Evolutionary conservation across 2,329 filamentous ascomycete species (phyloP), one percentile per base, ranked within the genome.

Genomic region (Venturia oleaginea): DNA sequence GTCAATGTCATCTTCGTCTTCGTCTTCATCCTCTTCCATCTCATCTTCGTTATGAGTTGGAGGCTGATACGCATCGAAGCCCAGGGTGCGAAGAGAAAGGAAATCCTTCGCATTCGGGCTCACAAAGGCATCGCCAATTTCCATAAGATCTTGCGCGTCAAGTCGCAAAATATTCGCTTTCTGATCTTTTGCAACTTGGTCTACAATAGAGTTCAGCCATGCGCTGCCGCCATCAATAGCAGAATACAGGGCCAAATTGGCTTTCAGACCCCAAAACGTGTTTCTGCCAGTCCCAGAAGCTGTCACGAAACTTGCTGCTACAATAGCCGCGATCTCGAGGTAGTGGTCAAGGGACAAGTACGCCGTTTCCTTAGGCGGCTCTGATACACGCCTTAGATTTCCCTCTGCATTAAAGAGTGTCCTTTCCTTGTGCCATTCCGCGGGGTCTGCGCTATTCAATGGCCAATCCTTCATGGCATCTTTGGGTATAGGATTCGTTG

Each of bases 41-140:
- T 81, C 78, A 38, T 80, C 79, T 22, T 81, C 76, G 8, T 78
- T 77, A 48, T 81, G 79, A 13, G 80, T 69, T 67, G 65, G 22
- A 4, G 62, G 72, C 64, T 83, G 51, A 22, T 13, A 82, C 17
- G 83, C 80, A 64, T 86, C 83, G 67, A 85, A 86, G 1, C 81
- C 81, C 64, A 84, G 72, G 65, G 80, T 72, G 66, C 79, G 71
- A 68, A 82, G 69, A 63, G 77, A 70, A 15, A 75, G 71, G 80
- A 43, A 85, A 79, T 57, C 83, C 76, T 68, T 77, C n/a, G 77
- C 66, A 66, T 82, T 80, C 70, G 89, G 85, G 4, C 87, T 88
- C 11, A 92, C 75, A 69, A 92, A 91, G 54, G 84, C 81, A 2
- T 87, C 88, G 0, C 87, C 81, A 32, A 94, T 77, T 61, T 87